Percentiles rank a stretch among this genome's conserved stretches.
phyloP scores from a whole-genome alignment of 108 stramenopile species.

The Schizochytrium sp. region DNA sequence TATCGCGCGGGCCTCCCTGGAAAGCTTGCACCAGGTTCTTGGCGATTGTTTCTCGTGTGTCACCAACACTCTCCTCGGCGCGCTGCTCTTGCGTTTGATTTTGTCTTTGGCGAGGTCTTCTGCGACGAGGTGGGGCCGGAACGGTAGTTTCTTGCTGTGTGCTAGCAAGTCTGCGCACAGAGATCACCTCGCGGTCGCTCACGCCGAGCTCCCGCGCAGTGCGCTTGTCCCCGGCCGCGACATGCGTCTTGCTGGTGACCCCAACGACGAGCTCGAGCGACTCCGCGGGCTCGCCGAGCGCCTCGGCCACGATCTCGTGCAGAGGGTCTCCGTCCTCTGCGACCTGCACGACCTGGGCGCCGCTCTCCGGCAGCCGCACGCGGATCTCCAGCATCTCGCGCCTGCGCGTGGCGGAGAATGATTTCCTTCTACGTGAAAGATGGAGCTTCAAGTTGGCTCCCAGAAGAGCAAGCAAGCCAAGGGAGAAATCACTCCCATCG shows the following conservation, averaged over 20 bases:
- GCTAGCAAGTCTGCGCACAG: background rate
- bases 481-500: no score
- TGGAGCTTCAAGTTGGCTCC: background rate
- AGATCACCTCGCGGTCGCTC: background rate
- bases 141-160: no score
- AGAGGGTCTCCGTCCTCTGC: background rate
- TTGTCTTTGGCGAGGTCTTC: background rate
- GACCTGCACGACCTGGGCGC: background rate
- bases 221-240: background rate
- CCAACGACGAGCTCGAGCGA: background rate
- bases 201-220: background rate
- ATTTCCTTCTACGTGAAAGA: background rate
- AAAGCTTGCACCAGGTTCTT: background rate
- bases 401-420: background rate
- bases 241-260: background rate
- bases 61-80: background rate
- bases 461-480: background rate
- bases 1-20: background rate
- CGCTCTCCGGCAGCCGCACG: background rate
- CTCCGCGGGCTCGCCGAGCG: background rate
- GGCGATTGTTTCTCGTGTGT: background rate
- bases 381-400: background rate
- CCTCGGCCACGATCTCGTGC: background rate
- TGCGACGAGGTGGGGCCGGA: background rate
- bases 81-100: background rate